Evolutionary conservation across 805 yeast genomes (phyloP), one percentile per base, ranked within the genome.

Genomic region (Candida endomychidarum): DNA sequence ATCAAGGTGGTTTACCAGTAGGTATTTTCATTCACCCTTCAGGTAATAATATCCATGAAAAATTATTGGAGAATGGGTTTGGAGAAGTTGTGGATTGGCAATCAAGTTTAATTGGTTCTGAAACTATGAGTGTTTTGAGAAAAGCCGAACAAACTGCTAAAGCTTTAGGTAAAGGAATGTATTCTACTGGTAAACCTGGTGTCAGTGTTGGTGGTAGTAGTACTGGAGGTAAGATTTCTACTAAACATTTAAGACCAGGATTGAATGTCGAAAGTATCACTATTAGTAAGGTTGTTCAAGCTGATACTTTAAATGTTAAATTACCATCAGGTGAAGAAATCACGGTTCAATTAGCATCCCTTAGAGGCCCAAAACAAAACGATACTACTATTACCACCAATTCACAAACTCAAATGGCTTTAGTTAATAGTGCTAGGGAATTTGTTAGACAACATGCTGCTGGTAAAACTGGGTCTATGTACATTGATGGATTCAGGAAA

Each of bases 81-180:
- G 95, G 83, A 9, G 81, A 79, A 48, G 79, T 86, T 35, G 76
- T 80, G 18, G 95, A 87, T 57, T 82, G 91, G 88, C 96, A 88
- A 57, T 77, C 88, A 1, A 55, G 75, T 10, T 51, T 78, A 29
- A 65, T 87, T 42, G 96, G 96, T 4, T 65, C 88, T 8, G 62
- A 70, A 31, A 66, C 68, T 17, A 85, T 87, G 89, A 50, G 73
- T 2, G 55, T 57, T 24, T 70, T 85, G 40, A 76, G 95, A 54
- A 74, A 69, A 43, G 78, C 81, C 19, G 95, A 86, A 57, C 76
- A 71, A 45, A 55, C 68, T 1, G 93, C 91, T 11, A 80, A 74
- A 51, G 72, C 72, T 9, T 62, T 70, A 18, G 82, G 78, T 14
- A 71, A 72, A 46, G 82, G 83, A 11, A 49, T 81, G 20, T 86